Percentiles rank a stretch among this genome's conserved stretches.
These are phyloP conservation scores for Penicillium nordicum DNA, from an alignment of 2,329 filamentous ascomycete species.

Conservation along the genomic window DNA sequence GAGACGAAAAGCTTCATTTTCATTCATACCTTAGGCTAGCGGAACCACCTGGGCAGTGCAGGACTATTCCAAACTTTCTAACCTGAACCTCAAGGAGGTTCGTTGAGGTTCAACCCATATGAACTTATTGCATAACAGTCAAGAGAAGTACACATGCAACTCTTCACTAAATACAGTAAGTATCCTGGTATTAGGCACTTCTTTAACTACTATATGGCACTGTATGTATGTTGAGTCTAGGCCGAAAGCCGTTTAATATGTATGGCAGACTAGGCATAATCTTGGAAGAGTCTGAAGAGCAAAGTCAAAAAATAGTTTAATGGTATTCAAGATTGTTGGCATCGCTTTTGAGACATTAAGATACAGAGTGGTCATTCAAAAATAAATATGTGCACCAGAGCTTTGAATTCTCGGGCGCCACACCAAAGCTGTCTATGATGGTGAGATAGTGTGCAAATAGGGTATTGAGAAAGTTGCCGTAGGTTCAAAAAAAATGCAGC, in stretches of 20 bases:
- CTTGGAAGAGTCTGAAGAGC: neutral
- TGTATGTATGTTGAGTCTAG: neutral
- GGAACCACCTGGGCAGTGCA: no score
- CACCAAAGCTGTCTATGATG: neutral
- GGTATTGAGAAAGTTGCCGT: neutral
- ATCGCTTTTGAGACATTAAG: constrained; percentile 5
- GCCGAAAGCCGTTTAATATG: neutral
- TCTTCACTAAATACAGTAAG: no score
- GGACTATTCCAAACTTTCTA: no score
- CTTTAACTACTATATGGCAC: neutral
- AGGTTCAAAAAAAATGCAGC: neutral
- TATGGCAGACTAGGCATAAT: neutral
- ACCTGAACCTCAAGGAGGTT: no score
- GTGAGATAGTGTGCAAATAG: neutral
- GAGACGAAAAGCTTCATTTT: no score
- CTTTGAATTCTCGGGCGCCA: neutral
- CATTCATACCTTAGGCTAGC: no score
- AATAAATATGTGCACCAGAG: neutral
- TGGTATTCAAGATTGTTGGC: neutral
- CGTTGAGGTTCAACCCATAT: no score
- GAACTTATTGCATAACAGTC: no score
- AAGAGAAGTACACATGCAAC: no score
- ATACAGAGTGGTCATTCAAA: constrained; percentile 5
- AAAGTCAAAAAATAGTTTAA: neutral
- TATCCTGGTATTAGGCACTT: no score